Percentiles rank a stretch among this genome's conserved stretches.
Evolutionary conservation across 2,329 filamentous ascomycete genomes (phyloP).

Genomic region (Hansfordia pulvinata): DNA sequence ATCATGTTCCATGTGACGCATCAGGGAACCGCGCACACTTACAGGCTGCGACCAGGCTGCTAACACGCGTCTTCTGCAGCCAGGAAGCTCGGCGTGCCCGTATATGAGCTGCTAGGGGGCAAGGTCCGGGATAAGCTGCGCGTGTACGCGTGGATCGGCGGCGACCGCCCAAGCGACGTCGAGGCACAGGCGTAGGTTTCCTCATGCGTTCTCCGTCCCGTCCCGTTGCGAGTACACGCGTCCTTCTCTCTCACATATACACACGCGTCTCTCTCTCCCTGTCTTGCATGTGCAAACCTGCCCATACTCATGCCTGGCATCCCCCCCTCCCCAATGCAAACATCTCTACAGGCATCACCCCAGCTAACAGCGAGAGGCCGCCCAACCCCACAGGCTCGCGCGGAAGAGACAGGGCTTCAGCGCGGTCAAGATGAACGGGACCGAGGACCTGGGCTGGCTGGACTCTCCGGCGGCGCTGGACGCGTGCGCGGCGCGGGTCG

Average conservation of each 20-base stretch:
- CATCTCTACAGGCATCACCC: no score
- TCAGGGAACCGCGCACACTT: no score
- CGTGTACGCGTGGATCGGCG: slow-evolving; percentile 71
- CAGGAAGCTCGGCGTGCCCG: slow-evolving; percentile 42
- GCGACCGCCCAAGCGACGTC: slow-evolving; percentile 56
- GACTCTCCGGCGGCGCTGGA: slow-evolving; percentile 55
- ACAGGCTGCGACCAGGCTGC: background rate
- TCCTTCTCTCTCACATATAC: no score
- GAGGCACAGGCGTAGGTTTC: slow-evolving; percentile 41
- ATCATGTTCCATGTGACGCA: no score
- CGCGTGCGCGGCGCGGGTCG: slow-evolving; percentile 51
- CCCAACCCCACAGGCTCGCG: slow-evolving; percentile 25
- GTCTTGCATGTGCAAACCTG: accelerated
- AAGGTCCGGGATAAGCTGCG: slow-evolving; percentile 57
- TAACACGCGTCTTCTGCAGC: slow-evolving; percentile 14
- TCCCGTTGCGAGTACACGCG: no score
- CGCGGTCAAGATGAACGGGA: slow-evolving; percentile 68
- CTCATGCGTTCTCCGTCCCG: no score
- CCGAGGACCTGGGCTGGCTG: slow-evolving; percentile 62
- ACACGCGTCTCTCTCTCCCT: no score
- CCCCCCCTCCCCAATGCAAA: background rate
- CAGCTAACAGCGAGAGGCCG: no score
- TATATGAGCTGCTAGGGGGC: slow-evolving; percentile 62
- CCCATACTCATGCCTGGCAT: slow-evolving; percentile 1
- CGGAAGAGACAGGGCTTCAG: slow-evolving; percentile 49